Percentiles rank a stretch among this genome's conserved stretches.
Evolutionary conservation across 208 protist species (phyloP).

Genomic region (Trypanosomatidae sp.): DNA sequence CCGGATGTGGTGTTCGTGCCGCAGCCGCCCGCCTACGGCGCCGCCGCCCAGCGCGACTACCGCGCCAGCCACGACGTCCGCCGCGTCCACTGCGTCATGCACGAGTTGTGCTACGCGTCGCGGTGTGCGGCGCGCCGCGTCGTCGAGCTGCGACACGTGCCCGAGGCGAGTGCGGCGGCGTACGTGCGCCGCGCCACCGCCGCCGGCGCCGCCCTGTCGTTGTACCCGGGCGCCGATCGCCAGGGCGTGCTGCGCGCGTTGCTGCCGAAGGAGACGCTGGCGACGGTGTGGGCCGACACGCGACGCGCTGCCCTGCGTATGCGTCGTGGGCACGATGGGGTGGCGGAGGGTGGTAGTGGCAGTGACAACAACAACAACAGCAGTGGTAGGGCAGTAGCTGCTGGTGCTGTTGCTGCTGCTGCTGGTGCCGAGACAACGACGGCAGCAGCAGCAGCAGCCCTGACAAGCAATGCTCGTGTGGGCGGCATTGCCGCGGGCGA

Average conservation of each 20-base stretch:
- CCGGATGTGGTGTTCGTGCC: slow-evolving; percentile 35
- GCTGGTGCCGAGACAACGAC: too few species aligned
- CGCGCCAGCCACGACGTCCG: slow-evolving; percentile 12
- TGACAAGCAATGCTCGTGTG: too few species aligned
- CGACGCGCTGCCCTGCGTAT: too few species aligned
- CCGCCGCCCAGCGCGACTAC: slow-evolving; percentile 9
- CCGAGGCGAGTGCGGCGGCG: slow-evolving; percentile 8
- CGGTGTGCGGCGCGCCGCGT: slow-evolving; percentile 21
- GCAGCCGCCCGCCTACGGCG: slow-evolving; percentile 10
- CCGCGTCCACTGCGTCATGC: slow-evolving; percentile 19
- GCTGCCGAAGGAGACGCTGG: slow-evolving; percentile 37
- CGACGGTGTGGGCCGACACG: slow-evolving; percentile 33
- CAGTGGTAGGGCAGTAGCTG: too few species aligned
- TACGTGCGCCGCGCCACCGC: slow-evolving; percentile 9
- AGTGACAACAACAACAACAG: too few species aligned
- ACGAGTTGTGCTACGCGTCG: slow-evolving; percentile 26
- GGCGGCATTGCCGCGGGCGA: slow-evolving; percentile 17
- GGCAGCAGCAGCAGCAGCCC: too few species aligned
- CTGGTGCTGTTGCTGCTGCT: too few species aligned
- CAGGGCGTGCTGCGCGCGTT: slow-evolving; percentile 19
- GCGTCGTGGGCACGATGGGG: slow-evolving; percentile 22
- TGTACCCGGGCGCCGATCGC: slow-evolving; percentile 1
- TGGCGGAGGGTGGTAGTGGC: slow-evolving; percentile 10
- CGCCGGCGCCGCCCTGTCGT: slow-evolving; percentile 1
- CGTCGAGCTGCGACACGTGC: slow-evolving; percentile 15